These are phyloP conservation scores for Fusarium globosum DNA, from an alignment of 2,329 filamentous ascomycete genomes.

Conservation along the genomic window DNA sequence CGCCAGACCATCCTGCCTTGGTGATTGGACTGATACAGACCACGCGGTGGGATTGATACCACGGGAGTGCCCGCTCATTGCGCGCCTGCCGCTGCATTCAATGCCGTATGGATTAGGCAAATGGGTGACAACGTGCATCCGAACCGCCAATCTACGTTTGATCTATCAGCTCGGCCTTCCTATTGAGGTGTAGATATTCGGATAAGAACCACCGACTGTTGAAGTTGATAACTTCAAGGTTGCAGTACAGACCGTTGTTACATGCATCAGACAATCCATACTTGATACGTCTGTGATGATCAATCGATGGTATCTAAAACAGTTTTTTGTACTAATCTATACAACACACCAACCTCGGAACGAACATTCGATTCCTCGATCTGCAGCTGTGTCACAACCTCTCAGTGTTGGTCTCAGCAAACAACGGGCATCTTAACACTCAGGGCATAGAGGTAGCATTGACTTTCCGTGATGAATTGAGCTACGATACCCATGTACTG, in stretches of 20 bases:
- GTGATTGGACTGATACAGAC: conserved; percentile 27
- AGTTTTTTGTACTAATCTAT: conserved; percentile 3
- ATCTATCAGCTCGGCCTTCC: conserved; percentile 33
- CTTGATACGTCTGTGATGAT: background rate
- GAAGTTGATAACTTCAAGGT: conserved; percentile 5
- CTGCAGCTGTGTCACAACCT: conserved; percentile 7
- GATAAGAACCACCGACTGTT: conserved; percentile 20
- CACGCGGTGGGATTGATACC: conserved; percentile 32
- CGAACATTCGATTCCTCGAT: background rate
- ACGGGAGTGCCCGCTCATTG: conserved; percentile 45
- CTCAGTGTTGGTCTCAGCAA: background rate
- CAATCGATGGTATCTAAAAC: background rate
- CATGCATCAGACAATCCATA: conserved; percentile 11
- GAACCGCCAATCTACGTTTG: conserved; percentile 16
- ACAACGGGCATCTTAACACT: conserved; percentile 2
- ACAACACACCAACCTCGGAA: background rate
- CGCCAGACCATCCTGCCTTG: conserved; percentile 33
- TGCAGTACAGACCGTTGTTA: conserved; percentile 6
- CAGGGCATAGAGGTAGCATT: background rate
- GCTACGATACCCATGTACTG: conserved; percentile 6
- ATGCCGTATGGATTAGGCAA: conserved; percentile 27
- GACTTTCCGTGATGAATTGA: conserved; percentile 10
- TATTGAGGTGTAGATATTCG: conserved; percentile 33
- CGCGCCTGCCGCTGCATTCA: conserved; percentile 43
- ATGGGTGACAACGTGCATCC: conserved; percentile 29